Percentiles rank a stretch among this genome's conserved stretches.
Evolutionary conservation across 75 land plant species (phyloP).

Genomic region (Pseudotsuga menziesii): DNA sequence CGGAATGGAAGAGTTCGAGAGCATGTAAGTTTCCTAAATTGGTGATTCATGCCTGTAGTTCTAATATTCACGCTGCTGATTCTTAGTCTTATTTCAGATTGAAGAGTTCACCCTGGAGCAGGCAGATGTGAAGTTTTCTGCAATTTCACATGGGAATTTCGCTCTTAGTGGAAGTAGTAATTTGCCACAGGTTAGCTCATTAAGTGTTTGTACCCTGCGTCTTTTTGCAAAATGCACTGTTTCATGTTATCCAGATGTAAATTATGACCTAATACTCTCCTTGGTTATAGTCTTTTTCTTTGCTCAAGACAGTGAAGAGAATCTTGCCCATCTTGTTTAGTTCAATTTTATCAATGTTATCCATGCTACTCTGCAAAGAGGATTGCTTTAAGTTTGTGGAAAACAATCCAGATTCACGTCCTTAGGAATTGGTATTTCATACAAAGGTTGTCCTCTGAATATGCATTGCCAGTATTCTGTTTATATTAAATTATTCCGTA

Average conservation of each 20-base stretch:
- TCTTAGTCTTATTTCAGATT: conserved; percentile 20
- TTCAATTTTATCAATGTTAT: neutral
- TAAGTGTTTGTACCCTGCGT: neutral
- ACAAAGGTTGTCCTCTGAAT: neutral
- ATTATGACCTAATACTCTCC: neutral
- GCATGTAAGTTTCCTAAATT: conserved; percentile 29
- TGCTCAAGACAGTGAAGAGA: neutral
- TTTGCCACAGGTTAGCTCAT: conserved; percentile 5
- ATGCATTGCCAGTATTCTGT: neutral
- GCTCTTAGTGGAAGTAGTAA: conserved; percentile 7
- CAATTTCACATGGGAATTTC: neutral
- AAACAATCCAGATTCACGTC: neutral
- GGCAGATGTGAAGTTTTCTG: conserved; percentile 44
- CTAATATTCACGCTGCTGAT: neutral
- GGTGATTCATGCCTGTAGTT: neutral
- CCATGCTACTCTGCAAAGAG: neutral
- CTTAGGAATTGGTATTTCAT: neutral
- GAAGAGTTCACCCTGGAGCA: conserved; percentile 58
- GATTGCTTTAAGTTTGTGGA: neutral
- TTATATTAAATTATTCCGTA: neutral
- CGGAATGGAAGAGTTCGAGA: conserved; percentile 84
- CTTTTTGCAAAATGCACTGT: neutral
- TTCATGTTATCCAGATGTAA: neutral
- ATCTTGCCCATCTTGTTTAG: neutral
- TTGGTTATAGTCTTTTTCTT: neutral